Conservation (phyloP, 306 rosid species). For the Cicer yamashitae region DNA sequence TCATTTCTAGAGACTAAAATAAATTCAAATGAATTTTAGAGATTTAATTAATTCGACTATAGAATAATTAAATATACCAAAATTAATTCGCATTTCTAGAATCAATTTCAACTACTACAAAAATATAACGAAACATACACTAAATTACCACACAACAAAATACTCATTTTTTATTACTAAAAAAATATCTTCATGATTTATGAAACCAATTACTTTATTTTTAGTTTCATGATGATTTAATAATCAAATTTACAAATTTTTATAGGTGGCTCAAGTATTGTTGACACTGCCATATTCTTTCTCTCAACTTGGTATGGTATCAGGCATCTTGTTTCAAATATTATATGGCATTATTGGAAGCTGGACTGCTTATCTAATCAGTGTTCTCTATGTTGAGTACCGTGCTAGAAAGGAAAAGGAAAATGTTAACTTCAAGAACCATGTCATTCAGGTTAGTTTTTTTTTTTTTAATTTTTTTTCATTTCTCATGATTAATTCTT, state of each 20-base stretch:
- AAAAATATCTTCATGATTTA: too few species aligned
- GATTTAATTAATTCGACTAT: too few species aligned
- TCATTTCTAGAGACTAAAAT: too few species aligned
- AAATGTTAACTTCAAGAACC: conserved; percentile 89
- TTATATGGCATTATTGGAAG: conserved; percentile 90
- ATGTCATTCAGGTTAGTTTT: conserved; percentile 81
- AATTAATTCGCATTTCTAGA: too few species aligned
- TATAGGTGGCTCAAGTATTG: conserved; percentile 93
- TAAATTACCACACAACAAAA: background rate
- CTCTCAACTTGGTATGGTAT: conserved; percentile 90
- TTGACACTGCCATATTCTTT: conserved; percentile 92
- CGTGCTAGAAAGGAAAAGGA: conserved; percentile 90
- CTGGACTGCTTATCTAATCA: conserved; percentile 96
- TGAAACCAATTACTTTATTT: background rate
- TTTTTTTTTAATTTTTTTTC: too few species aligned
- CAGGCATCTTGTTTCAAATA: conserved; percentile 77
- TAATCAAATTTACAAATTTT: background rate
- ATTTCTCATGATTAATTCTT: background rate
- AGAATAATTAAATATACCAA: too few species aligned
- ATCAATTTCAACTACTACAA: too few species aligned
- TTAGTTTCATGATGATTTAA: background rate
- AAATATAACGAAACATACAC: too few species aligned
- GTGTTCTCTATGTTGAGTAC: conserved; percentile 88
- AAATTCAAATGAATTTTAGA: too few species aligned
- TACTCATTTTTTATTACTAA: background rate